Evolutionary conservation across 176 grass and related monocot species (phyloP).

Genomic region (Metroxylon sagu): DNA sequence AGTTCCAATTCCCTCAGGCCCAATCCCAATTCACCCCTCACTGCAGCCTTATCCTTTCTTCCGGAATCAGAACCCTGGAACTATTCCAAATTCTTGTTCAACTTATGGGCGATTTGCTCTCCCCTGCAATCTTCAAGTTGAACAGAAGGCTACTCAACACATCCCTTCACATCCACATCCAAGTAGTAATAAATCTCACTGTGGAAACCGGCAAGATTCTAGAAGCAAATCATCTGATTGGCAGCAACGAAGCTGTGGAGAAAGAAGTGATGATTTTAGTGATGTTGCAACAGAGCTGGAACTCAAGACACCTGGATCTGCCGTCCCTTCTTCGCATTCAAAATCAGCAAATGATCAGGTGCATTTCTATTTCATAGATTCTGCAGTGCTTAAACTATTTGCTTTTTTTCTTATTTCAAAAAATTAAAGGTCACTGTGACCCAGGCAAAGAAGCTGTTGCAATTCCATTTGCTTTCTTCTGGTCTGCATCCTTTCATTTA

Average conservation of each 20-base stretch:
- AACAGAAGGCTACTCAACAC: slow-evolving; percentile 39
- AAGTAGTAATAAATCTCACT: slow-evolving; percentile 29
- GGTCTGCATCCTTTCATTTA: too few relatives aligned
- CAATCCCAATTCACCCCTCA: slow-evolving; percentile 57
- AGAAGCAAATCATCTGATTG: slow-evolving; percentile 41
- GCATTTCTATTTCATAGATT: slow-evolving; percentile 8
- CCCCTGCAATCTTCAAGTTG: slow-evolving; percentile 30
- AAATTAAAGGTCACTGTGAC: too few relatives aligned
- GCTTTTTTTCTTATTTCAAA: neutral
- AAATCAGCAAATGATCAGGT: slow-evolving; percentile 42
- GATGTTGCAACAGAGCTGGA: slow-evolving; percentile 88
- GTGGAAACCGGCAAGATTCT: slow-evolving; percentile 26
- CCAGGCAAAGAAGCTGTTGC: too few relatives aligned
- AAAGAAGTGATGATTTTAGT: slow-evolving; percentile 44
- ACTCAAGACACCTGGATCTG: slow-evolving; percentile 72
- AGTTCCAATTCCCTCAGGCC: slow-evolving; percentile 45
- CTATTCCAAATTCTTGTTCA: slow-evolving; percentile 10
- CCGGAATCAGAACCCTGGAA: slow-evolving; percentile 26
- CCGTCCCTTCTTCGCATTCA: slow-evolving; percentile 25
- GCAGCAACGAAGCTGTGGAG: slow-evolving; percentile 29
- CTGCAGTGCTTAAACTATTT: slow-evolving; percentile 6
- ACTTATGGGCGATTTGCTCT: slow-evolving; percentile 44
- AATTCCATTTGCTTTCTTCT: too few relatives aligned
- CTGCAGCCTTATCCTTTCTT: slow-evolving; percentile 52
- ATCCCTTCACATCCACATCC: slow-evolving; percentile 25